Evolutionary conservation across 2,329 filamentous ascomycete genomes (phyloP), one percentile per base, ranked within the genome.

Genomic region (Arthrobotrys iridis): DNA sequence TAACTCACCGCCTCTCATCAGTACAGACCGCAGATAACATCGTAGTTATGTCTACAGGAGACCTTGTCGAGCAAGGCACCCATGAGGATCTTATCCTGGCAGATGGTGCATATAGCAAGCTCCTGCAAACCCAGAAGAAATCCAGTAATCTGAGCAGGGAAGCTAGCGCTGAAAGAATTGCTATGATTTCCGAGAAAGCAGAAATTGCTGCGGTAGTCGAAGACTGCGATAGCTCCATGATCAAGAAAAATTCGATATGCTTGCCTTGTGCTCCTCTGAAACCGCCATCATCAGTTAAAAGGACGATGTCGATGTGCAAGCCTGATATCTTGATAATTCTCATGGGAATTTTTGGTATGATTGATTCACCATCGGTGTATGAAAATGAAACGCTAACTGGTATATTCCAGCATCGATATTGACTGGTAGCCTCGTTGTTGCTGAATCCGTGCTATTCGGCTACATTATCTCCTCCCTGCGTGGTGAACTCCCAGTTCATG

Each of bases 391-490:
- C 30, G n/a, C 48, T 76, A 58, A 68, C 43, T 26, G 13, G 15
- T 7, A 26, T 40, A 22, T 30, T 11, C 7, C 35, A 41, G 82
- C 83, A 4, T 85, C 85, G 0, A 80, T 85, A 11, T 76, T 84
- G 33, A 85, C 84, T 15, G 85, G 84, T 20, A 83, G 81, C 2
- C 82, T 86, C 33, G 83, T 90, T 40, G 85, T 90, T 24, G 88
- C 88, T 13, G 85, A 89, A 76, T 87, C 87, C 24, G 82, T 89
- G 24, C 85, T 86, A 28, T 87, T 87, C 75, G 86, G 86, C 15
- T 83, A 86, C 74, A 83, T 86, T 1, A 83, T 87, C 46, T 80
- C 83, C 28, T 82, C 84, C 2, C 79, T 87, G 3, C 71, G 71
- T 18, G 58, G 48, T 13, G 24, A 89, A 86, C 79, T 83, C 84